phyloP scores from a whole-genome alignment of 345 rosid genomes.

The Crucihimalaya himalaica region DNA sequence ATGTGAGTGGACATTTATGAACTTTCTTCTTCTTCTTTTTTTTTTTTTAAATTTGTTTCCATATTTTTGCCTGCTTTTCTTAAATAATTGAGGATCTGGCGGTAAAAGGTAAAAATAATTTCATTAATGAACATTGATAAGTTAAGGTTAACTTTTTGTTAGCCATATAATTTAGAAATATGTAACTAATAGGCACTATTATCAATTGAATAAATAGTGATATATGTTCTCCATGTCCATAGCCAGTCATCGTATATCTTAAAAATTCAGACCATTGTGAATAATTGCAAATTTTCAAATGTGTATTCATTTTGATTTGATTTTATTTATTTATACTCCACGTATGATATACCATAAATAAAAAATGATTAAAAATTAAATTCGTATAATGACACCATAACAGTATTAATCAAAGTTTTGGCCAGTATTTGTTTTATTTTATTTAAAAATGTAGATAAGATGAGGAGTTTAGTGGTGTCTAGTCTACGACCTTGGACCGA shows the following conservation, averaged over 20 bases:
- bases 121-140: too few relatives aligned
- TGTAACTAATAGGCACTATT: too few relatives aligned
- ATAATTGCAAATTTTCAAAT: not conserved
- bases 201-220: too few relatives aligned
- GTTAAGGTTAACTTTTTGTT: too few relatives aligned
- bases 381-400: not conserved
- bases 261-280: not conserved
- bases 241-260: too few relatives aligned
- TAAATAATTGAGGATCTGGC: not conserved
- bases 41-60: not conserved
- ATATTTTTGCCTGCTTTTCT: not conserved
- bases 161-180: too few relatives aligned
- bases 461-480: conserved; percentile 39
- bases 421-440: not conserved
- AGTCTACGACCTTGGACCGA: conserved; percentile 45
- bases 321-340: not conserved
- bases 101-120: not conserved
- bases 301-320: not conserved
- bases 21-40: not conserved
- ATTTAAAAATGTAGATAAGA: conserved; percentile 19
- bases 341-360: not conserved
- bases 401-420: not conserved
- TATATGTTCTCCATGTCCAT: too few relatives aligned
- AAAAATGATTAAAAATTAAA: not conserved
- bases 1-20: conserved; percentile 21